Base-by-base conservation (phyloP, 1,284 basidiomycete genomes). In the Salmacisia buchloeana region DNA sequence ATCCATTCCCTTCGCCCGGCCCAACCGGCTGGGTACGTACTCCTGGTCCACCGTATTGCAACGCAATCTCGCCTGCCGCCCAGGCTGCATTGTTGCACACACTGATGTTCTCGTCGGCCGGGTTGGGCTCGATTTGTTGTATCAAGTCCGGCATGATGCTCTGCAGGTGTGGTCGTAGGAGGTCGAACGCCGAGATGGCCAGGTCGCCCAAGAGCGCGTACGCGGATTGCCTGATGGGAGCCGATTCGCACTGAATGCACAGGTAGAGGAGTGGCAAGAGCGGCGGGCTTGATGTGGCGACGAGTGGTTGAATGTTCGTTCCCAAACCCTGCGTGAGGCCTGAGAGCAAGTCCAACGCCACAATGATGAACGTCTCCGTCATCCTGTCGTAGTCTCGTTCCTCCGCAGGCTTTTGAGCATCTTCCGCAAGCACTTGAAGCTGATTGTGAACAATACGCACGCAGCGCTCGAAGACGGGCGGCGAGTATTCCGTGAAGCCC, bases 1-100 rank as follows among this genome's bases (percentile, higher is more conserved):
- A 57, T 27, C 21, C 54, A 23, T 23, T 27, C 29, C 21, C 25
- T n/a, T n/a, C 34, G 13, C 25, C 23, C 29, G 13, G 54, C 9
- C 49, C 49, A 9, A 27, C 43, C 3, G 39, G 58, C 23, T 36
- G 25, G 34, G 58, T 43, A 7, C 43, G 33, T 15, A 46, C 49
- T 7, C 49, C 49, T 18, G 49, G 49, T 33, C 52, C 27, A 2
- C 71, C 71, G 61, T 74, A 77, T 60, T 79, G 77, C 43, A 79
- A 72, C 9, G 96, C 92, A 54, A 98, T 91, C 82, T 99, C 96
- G 56, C 96, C 96, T 13, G 94, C 92, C 21, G 92, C 93, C 96
- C 96, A 99, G 0, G 94, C 94, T n/a, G 96, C 96, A 78, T 99
- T 99, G 83, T 99, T 99, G 81, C 92, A 96, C 12, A 96, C 96